Conservation (phyloP, 2,329 filamentous ascomycete species). For the Talaromyces rugulosus region DNA sequence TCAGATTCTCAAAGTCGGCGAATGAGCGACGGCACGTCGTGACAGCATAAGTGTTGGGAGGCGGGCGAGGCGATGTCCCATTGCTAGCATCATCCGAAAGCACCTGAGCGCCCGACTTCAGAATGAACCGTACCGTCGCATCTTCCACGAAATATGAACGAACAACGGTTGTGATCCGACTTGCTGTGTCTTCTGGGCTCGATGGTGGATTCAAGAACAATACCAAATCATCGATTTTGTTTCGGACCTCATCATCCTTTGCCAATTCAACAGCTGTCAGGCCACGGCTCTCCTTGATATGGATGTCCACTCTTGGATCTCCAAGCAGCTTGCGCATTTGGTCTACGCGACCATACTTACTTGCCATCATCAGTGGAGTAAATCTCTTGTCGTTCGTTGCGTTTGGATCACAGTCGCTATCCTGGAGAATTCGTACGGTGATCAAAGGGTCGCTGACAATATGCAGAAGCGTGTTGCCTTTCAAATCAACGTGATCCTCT, state of each 20-base stretch:
- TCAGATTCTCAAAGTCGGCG: constrained; percentile 85
- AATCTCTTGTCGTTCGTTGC: constrained; percentile 93
- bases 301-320: constrained; percentile 80
- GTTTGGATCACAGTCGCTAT: constrained; percentile 93
- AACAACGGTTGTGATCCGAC: constrained; percentile 86
- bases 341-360: constrained; percentile 94
- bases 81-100: constrained; percentile 32
- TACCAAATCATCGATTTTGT: constrained; percentile 90
- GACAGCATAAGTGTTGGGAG: constrained; percentile 71
- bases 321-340: constrained; percentile 85
- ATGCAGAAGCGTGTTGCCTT: constrained; percentile 93
- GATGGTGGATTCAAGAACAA: constrained; percentile 65
- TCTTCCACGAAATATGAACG: constrained; percentile 97
- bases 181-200: constrained; percentile 59
- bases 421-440: constrained; percentile 68
- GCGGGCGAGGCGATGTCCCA: constrained; percentile 44
- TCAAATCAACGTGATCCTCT: constrained; percentile 86
- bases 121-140: constrained; percentile 82
- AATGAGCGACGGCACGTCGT: constrained; percentile 89
- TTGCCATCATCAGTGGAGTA: constrained; percentile 94
- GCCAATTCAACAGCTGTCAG: constrained; percentile 93
- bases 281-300: constrained; percentile 77
- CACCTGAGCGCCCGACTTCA: constrained; percentile 85
- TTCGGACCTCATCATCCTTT: constrained; percentile 95
- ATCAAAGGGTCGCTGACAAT: constrained; percentile 84